Percentiles rank a stretch among this genome's conserved stretches.
These are phyloP conservation scores for Blastobotrys chiropterorum DNA, from an alignment of 805 yeast genomes.

Conservation along the genomic window DNA sequence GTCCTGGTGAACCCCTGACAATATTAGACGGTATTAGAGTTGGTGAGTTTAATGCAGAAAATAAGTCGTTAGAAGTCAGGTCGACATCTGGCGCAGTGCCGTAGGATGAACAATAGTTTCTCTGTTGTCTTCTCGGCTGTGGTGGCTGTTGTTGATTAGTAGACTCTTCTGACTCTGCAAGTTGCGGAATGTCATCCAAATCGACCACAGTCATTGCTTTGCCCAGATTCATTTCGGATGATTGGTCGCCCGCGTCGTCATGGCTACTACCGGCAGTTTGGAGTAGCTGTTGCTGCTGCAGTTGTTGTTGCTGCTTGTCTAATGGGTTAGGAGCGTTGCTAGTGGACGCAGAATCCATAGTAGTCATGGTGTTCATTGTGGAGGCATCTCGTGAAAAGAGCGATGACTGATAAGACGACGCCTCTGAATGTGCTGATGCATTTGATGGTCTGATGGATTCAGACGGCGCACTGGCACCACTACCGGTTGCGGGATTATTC, in stretches of 20 bases:
- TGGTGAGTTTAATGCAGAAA: conserved; percentile 1
- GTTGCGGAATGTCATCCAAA: background rate
- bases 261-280: too few relatives aligned
- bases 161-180: background rate
- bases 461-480: background rate
- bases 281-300: conserved; percentile 7
- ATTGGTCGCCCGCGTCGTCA: background rate
- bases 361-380: background rate
- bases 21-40: background rate
- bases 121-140: background rate
- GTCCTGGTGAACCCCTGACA: background rate
- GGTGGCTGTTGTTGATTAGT: background rate
- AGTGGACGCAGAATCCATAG: background rate
- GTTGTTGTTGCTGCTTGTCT: background rate
- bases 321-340: background rate
- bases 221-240: background rate
- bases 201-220: background rate
- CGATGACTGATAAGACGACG: conserved; percentile 4
- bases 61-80: background rate
- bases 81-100: background rate
- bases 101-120: background rate
- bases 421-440: conserved; percentile 2
- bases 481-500: background rate
- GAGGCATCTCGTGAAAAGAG: conserved; percentile 4
- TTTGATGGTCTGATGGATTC: background rate